Evolutionary conservation across 2,329 filamentous ascomycete species (phyloP).

Genomic region (Arthrinium puccinioides): DNA sequence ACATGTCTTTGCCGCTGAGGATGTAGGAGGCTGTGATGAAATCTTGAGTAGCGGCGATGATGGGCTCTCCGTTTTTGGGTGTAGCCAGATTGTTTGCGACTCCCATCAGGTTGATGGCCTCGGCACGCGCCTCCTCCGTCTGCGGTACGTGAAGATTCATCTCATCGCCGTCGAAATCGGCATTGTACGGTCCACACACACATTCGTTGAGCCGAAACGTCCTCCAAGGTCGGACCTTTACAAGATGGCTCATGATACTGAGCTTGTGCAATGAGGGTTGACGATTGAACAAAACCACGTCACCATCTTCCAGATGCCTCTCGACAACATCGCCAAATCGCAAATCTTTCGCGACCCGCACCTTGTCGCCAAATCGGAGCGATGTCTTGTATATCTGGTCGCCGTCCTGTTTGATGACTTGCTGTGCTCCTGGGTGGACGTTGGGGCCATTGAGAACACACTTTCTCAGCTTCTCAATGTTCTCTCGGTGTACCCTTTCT

Average conservation of each 20-base stretch:
- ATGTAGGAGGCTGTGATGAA: conserved; percentile 96
- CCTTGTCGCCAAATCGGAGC: conserved; percentile 67
- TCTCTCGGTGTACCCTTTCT: conserved; percentile 77
- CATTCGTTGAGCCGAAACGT: conserved; percentile 97
- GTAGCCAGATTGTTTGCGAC: conserved; percentile 95
- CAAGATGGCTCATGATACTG: conserved; percentile 94
- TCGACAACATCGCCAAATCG: conserved; percentile 84
- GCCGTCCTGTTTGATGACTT: conserved; percentile 62
- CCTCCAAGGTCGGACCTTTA: conserved; percentile 87
- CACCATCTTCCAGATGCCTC: conserved; percentile 88
- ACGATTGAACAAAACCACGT: conserved; percentile 95
- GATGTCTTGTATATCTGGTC: conserved; percentile 56
- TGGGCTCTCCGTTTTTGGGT: conserved; percentile 94
- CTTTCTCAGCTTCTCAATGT: conserved; percentile 71
- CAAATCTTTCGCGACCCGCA: conserved; percentile 65
- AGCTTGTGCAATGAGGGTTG: conserved; percentile 97
- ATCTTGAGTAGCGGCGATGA: conserved; percentile 98
- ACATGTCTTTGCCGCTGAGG: conserved; percentile 84
- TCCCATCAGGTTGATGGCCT: conserved; percentile 95
- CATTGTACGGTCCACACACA: conserved; percentile 96
- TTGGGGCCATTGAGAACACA: conserved; percentile 69
- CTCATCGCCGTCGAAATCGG: conserved; percentile 97
- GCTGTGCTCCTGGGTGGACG: conserved; percentile 83
- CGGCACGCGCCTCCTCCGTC: conserved; percentile 90
- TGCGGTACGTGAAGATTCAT: conserved; percentile 99